phyloP scores from a whole-genome alignment of 805 yeast species.

The Starmera quercuum region DNA sequence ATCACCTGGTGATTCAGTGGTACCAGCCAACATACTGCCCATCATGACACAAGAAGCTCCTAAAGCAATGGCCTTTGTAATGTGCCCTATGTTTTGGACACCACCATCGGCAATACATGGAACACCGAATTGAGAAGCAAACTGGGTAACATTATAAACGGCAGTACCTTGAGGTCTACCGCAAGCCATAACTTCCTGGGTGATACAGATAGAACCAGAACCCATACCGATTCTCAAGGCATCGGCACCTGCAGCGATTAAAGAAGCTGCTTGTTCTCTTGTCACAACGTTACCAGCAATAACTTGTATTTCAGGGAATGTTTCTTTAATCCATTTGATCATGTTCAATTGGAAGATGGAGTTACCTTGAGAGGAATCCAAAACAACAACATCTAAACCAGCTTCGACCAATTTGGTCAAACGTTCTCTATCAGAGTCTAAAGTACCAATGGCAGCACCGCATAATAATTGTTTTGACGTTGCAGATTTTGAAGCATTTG shows the following conservation, averaged over 20 bases:
- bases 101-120: slow-evolving; percentile 99
- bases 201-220: slow-evolving; percentile 97
- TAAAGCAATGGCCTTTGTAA: slow-evolving; percentile 90
- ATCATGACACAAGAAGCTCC: slow-evolving; percentile 98
- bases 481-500: slow-evolving; percentile 89
- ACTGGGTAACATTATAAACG: slow-evolving; percentile 87
- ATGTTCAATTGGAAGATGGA: slow-evolving; percentile 90
- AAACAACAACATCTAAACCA: slow-evolving; percentile 91
- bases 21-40: slow-evolving; percentile 99
- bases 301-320: slow-evolving; percentile 73
- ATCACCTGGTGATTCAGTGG: slow-evolving; percentile 96
- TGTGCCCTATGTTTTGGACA: slow-evolving; percentile 97
- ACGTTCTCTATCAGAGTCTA: slow-evolving; percentile 83
- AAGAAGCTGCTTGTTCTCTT: slow-evolving; percentile 96
- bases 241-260: slow-evolving; percentile 95
- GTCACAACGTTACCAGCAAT: slow-evolving; percentile 98
- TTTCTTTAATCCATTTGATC: slow-evolving; percentile 85
- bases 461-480: slow-evolving; percentile 91
- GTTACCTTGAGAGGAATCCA: slow-evolving; percentile 98
- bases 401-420: slow-evolving; percentile 81
- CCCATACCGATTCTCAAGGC: slow-evolving; percentile 99
- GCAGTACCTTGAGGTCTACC: slow-evolving; percentile 99
- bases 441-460: slow-evolving; percentile 98
- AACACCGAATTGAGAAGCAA: slow-evolving; percentile 92
- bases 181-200: slow-evolving; percentile 99